Evolutionary conservation across 805 yeast species (phyloP).

Genomic region (Hanseniaspora clermontiae): DNA sequence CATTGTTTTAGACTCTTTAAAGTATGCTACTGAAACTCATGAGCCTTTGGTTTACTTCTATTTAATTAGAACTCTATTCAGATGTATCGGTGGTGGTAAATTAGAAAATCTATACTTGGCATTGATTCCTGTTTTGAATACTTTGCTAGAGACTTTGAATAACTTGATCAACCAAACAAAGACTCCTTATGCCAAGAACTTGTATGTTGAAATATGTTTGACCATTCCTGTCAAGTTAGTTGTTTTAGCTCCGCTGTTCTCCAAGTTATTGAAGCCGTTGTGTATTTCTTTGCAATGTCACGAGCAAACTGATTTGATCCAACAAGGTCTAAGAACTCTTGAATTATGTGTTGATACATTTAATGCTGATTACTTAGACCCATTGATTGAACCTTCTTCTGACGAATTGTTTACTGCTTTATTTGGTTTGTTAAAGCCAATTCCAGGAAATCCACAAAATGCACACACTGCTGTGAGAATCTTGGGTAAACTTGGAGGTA

Average conservation of each 20-base stretch:
- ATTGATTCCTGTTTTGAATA: conserved; percentile 81
- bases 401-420: conserved; percentile 88
- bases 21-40: conserved; percentile 67
- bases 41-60: conserved; percentile 87
- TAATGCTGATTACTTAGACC: conserved; percentile 93
- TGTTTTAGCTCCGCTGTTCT: conserved; percentile 84
- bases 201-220: conserved; percentile 85
- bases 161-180: conserved; percentile 71
- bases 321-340: conserved; percentile 87
- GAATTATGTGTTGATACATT: conserved; percentile 92
- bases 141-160: conserved; percentile 71
- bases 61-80: conserved; percentile 72
- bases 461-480: conserved; percentile 89
- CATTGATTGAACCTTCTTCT: conserved; percentile 90
- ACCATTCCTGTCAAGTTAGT: conserved; percentile 93
- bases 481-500: conserved; percentile 89
- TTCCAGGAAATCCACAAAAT: conserved; percentile 89
- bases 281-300: conserved; percentile 82
- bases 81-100: conserved; percentile 94
- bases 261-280: conserved; percentile 77
- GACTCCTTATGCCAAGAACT: conserved; percentile 79
- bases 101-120: conserved; percentile 88
- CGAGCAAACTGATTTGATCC: conserved; percentile 59
- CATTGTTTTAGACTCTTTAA: conserved; percentile 66
- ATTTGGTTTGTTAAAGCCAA: conserved; percentile 81